Conservation (phyloP, 768 basidiomycete genomes). For the Termitomyces sp. region DNA sequence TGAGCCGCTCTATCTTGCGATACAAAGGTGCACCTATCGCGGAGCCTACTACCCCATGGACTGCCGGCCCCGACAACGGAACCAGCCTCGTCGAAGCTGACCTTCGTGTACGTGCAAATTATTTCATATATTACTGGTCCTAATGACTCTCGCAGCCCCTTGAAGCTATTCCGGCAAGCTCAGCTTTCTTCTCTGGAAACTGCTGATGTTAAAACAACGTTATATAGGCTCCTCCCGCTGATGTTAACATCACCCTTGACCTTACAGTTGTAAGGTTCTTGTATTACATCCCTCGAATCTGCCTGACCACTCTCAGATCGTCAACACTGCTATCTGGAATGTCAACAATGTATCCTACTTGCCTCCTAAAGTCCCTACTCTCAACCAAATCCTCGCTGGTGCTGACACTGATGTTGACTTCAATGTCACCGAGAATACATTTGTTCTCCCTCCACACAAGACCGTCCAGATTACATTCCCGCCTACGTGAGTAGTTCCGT, state of each 20-base stretch:
- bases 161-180: conserved; percentile 2
- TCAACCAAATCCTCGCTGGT: conserved; percentile 36
- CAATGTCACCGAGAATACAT: conserved; percentile 33
- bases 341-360: conserved; percentile 32
- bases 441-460: conserved; percentile 33
- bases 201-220: background rate
- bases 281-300: background rate
- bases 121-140: background rate
- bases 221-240: conserved; percentile 19
- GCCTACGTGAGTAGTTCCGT: conserved; percentile 14
- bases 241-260: conserved; percentile 23
- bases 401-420: conserved; percentile 31
- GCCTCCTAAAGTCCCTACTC: conserved; percentile 25
- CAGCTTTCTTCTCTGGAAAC: background rate
- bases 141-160: conserved; percentile 7
- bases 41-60: conserved; percentile 28
- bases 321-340: conserved; percentile 23
- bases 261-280: conserved; percentile 18
- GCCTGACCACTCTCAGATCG: conserved; percentile 5
- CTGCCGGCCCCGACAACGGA: conserved; percentile 14
- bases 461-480: conserved; percentile 37
- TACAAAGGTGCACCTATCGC: conserved; percentile 30
- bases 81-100: conserved; percentile 12
- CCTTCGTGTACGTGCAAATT: conserved; percentile 9
- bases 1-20: conserved; percentile 28